phyloP scores from a whole-genome alignment of 2,329 filamentous ascomycete genomes.

The Colletotrichum sp. region DNA sequence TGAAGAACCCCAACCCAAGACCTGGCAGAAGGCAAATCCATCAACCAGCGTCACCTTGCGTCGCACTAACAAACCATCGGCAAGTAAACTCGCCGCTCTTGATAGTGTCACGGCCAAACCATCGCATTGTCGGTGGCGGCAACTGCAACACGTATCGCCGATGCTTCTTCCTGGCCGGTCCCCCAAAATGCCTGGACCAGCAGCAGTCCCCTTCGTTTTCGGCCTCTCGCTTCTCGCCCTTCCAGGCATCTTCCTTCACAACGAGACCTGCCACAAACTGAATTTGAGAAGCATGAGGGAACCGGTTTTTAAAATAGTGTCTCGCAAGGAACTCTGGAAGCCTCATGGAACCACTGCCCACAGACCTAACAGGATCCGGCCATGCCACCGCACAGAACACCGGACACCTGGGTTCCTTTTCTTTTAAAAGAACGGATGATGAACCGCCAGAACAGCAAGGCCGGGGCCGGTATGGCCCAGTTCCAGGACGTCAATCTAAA shows the following conservation, averaged over 20 bases:
- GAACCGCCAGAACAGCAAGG: background rate
- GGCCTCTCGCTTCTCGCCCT: background rate
- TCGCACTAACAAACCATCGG: background rate
- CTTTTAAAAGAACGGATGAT: slow-evolving; percentile 13
- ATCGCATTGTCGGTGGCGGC: slow-evolving; percentile 10
- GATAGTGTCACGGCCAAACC: background rate
- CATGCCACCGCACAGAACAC: slow-evolving; percentile 6
- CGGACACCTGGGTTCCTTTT: background rate
- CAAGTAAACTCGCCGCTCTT: background rate
- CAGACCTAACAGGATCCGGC: background rate
- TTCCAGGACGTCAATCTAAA: background rate
- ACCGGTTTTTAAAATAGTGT: background rate
- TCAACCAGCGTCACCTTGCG: background rate
- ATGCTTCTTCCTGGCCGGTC: slow-evolving; percentile 4
- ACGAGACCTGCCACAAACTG: background rate
- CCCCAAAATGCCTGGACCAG: background rate
- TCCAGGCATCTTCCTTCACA: slow-evolving; percentile 2
- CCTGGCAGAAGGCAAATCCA: background rate
- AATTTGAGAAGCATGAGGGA: background rate
- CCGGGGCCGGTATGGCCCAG: background rate
- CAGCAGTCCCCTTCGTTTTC: background rate
- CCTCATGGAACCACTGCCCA: slow-evolving; percentile 1
- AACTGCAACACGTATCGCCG: slow-evolving; percentile 1
- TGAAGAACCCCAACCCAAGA: background rate
- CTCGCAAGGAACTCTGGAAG: background rate